Base-by-base conservation (phyloP, 441 rosid genomes). In the Lagerstroemia fauriei region DNA sequence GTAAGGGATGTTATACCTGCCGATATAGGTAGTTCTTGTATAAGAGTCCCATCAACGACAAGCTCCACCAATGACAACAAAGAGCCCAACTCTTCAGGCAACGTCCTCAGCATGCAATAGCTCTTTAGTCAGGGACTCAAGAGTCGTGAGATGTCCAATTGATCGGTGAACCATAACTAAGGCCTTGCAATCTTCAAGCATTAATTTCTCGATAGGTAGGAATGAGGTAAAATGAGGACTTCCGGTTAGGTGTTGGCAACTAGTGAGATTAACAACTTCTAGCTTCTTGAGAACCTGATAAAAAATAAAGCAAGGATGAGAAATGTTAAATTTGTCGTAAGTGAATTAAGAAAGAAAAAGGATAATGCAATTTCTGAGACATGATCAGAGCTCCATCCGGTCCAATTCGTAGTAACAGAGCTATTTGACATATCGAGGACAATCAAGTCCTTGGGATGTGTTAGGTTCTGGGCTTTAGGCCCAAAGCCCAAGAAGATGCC, bases 201-300 rank as follows among this genome's bases (percentile, higher is more conserved):
- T 61, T 38, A 77, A 61, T 34, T 24, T 77, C 48, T 59, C 27
- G 22, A 77, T 7, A 8, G 51, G 3, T 7, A 1, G 46, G 29
- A 56, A 53, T 22, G n/a, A 18, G 34, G 41, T 25, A n/a, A 77
- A 77, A 59, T 77, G 22, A 34, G 80, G 80, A 24, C 53, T 77
- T 32, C 2, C 17, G 0, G 7, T 38, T 14, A 77, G 20, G 8
- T 24, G 17, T 0, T 41, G 70, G 70, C 80, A 76, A 44, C 50
- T 29, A 5, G 59, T 20, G 17, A 77, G 80, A 13, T 57, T 77
- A n/a, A 77, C 27, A 41, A 59, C 72, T 77, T 77, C 70, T 0
- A 77, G 18, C 31, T 77, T 59, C 31, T 34, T 25, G 22, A 38
- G 68, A 41, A 56, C 32, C 80, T 77, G 78, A 41, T 20, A 5